Percentiles rank a stretch among this genome's conserved stretches.
Evolutionary conservation across 352 stramenopile genomes (phyloP).

Genomic region (Phytophthora quininea): DNA sequence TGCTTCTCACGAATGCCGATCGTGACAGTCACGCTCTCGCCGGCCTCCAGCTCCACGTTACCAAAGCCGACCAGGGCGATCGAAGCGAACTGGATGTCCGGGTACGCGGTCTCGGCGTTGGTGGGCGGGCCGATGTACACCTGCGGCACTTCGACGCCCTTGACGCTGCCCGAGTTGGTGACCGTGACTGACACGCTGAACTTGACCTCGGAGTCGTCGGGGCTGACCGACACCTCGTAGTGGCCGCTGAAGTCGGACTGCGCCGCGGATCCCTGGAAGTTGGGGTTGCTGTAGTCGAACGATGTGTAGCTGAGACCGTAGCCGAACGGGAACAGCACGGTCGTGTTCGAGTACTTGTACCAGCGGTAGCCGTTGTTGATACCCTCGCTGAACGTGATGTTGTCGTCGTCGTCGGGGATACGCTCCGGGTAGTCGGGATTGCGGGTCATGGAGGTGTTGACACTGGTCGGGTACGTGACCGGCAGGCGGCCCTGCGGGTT

Average conservation of each 20-base stretch:
- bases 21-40: slow-evolving; percentile 30
- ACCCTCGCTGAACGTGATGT: slow-evolving; percentile 40
- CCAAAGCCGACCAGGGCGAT: slow-evolving; percentile 34
- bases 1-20: slow-evolving; percentile 36
- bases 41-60: slow-evolving; percentile 40
- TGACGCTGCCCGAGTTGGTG: slow-evolving; percentile 32
- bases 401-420: slow-evolving; percentile 21
- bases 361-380: slow-evolving; percentile 43
- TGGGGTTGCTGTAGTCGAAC: slow-evolving; percentile 40
- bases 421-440: slow-evolving; percentile 37
- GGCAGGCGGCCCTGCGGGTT: slow-evolving; percentile 36
- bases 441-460: slow-evolving; percentile 35
- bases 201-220: slow-evolving; percentile 20
- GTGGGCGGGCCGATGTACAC: slow-evolving; percentile 34
- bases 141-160: slow-evolving; percentile 40
- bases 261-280: slow-evolving; percentile 24
- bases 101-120: slow-evolving; percentile 29
- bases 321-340: slow-evolving; percentile 40
- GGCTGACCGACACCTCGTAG: slow-evolving; percentile 37
- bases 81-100: slow-evolving; percentile 34
- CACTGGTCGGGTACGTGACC: slow-evolving; percentile 33
- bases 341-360: slow-evolving; percentile 38
- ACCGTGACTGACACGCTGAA: slow-evolving; percentile 37
- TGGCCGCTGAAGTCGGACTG: slow-evolving; percentile 17
- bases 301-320: slow-evolving; percentile 39